These are phyloP conservation scores for Desmodesmus armatus DNA, from an alignment of 139 green algal species.

Conservation along the genomic window DNA sequence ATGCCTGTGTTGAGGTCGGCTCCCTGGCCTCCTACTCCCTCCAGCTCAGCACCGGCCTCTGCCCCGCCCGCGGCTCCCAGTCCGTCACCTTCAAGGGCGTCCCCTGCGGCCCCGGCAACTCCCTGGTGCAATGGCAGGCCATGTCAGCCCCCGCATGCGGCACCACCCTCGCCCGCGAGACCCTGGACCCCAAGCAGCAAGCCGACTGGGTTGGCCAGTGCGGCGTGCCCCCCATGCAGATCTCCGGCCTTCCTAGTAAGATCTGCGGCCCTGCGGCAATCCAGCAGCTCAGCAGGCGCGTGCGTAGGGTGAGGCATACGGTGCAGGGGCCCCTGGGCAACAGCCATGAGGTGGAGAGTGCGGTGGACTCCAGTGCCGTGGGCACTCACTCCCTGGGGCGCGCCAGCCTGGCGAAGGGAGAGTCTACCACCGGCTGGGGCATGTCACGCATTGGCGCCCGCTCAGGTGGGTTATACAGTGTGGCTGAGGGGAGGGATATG, in stretches of 20 bases:
- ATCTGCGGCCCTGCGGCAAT: constrained; percentile 7
- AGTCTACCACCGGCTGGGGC: not conserved
- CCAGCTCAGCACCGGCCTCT: not conserved
- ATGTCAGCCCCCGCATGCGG: not conserved
- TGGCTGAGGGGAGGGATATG: too few species aligned
- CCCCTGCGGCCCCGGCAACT: constrained; percentile 8
- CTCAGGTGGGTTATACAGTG: too few species aligned
- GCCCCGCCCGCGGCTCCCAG: not conserved
- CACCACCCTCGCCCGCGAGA: not conserved
- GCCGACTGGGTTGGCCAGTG: constrained; percentile 37
- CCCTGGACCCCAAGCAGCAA: not conserved
- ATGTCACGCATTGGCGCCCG: constrained; percentile 1
- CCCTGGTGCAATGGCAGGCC: constrained; percentile 22
- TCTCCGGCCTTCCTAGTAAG: constrained; percentile 3
- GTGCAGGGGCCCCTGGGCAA: too few species aligned
- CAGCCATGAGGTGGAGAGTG: too few species aligned
- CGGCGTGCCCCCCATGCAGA: constrained; percentile 22
- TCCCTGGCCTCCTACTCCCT: not conserved
- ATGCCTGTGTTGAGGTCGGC: constrained; percentile 4
- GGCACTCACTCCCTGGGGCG: not conserved
- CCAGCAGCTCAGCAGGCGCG: too few species aligned
- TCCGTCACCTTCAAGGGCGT: constrained; percentile 1
- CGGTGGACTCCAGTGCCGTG: too few species aligned
- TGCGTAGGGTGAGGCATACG: too few species aligned
- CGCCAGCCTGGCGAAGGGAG: not conserved